These are phyloP conservation scores for Scalesia atractyloides DNA, from an alignment of 129 eudicot species.

Conservation along the genomic window DNA sequence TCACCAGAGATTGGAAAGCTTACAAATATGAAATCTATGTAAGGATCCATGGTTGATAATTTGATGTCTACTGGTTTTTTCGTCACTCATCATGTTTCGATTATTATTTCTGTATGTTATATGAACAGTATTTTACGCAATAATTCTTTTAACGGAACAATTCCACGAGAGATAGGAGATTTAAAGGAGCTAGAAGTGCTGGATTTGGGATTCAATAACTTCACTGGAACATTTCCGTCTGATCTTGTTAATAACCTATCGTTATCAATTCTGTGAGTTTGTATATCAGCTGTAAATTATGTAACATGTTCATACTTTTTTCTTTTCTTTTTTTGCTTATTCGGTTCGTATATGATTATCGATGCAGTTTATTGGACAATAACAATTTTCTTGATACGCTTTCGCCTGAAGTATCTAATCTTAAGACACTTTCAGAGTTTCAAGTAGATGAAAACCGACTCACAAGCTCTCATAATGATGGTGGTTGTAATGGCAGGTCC, in stretches of 20 bases:
- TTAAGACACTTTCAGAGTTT: slow-evolving; percentile 54
- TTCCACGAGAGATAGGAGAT: slow-evolving; percentile 57
- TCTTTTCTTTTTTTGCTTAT: slow-evolving; percentile 1
- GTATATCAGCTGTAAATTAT: background rate
- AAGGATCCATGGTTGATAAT: slow-evolving; percentile 24
- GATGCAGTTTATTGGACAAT: slow-evolving; percentile 57
- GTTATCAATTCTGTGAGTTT: slow-evolving; percentile 63
- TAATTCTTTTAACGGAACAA: slow-evolving; percentile 57
- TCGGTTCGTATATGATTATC: background rate
- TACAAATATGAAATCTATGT: slow-evolving; percentile 61
- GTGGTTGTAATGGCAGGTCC: slow-evolving; percentile 32
- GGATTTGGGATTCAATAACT: slow-evolving; percentile 75
- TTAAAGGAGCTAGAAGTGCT: slow-evolving; percentile 63
- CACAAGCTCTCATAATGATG: slow-evolving; percentile 25
- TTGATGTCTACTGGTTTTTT: background rate
- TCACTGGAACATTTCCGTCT: slow-evolving; percentile 49
- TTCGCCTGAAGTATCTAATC: slow-evolving; percentile 47
- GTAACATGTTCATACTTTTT: background rate
- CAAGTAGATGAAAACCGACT: slow-evolving; percentile 59
- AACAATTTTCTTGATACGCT: slow-evolving; percentile 51
- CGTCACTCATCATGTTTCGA: slow-evolving; percentile 6
- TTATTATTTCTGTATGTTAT: slow-evolving; percentile 19
- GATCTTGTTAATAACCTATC: slow-evolving; percentile 52
- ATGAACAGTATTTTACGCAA: slow-evolving; percentile 56
- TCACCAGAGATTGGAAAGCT: slow-evolving; percentile 66